Evolutionary conservation across 257 asterid species (phyloP).

Genomic region (Asclepias syriaca): DNA sequence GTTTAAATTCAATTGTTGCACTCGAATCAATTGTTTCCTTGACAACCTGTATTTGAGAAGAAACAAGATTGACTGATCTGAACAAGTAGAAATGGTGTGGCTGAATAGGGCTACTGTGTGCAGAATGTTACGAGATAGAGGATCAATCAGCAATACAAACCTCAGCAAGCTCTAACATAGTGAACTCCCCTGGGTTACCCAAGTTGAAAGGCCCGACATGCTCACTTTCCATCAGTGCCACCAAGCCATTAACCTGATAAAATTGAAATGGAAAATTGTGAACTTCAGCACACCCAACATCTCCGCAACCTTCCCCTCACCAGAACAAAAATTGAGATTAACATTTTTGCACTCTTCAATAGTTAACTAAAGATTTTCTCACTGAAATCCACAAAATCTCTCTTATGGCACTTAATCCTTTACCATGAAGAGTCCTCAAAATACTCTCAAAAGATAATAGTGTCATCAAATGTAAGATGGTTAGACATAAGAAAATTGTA

Average conservation of each 20-base stretch:
- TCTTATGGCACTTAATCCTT: not conserved
- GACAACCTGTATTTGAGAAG: constrained; percentile 55
- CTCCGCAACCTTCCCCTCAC: not conserved
- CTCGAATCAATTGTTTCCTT: constrained; percentile 91
- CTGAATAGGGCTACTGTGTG: not conserved
- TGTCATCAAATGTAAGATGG: not conserved
- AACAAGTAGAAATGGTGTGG: not conserved
- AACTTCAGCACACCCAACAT: not conserved
- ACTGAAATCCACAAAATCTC: not conserved
- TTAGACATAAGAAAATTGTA: not conserved
- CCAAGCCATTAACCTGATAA: constrained; percentile 43
- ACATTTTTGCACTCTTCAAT: not conserved
- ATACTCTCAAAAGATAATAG: not conserved
- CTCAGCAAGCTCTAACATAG: constrained; percentile 52
- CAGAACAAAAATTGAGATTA: not conserved
- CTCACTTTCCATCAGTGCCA: constrained; percentile 50
- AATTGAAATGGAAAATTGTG: not conserved
- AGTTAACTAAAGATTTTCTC: not conserved
- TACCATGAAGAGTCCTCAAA: not conserved
- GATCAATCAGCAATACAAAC: constrained; percentile 18
- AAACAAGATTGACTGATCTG: not conserved
- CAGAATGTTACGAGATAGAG: not conserved
- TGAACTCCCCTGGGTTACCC: constrained; percentile 55
- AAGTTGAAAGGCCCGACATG: constrained; percentile 59
- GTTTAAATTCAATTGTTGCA: constrained; percentile 68